phyloP scores from a whole-genome alignment of 805 yeast genomes.

The Wickerhamiella slavikovae region DNA sequence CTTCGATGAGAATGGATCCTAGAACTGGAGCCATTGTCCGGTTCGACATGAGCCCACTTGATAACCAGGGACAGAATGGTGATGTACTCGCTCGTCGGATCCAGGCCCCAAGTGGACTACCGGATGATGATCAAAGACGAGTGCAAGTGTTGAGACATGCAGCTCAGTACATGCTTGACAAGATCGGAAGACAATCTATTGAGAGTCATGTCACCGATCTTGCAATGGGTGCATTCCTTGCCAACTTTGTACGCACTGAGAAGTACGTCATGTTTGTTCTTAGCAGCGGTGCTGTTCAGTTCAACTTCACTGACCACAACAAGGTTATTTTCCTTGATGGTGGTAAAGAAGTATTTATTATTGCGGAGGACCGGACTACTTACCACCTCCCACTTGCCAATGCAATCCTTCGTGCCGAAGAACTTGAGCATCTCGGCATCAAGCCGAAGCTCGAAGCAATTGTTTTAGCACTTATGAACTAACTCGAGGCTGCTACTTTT shows the following conservation, averaged over 20 bases:
- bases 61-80: no score
- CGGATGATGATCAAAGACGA: conserved; percentile 28
- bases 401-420: conserved; percentile 3
- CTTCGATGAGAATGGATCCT: conserved; percentile 51
- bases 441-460: conserved; percentile 3
- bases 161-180: conserved; percentile 79
- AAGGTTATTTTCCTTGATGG: conserved; percentile 61
- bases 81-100: conserved; percentile 2
- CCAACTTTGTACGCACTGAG: conserved; percentile 62
- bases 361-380: conserved; percentile 21
- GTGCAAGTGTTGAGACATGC: conserved; percentile 75
- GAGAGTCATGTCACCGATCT: conserved; percentile 21
- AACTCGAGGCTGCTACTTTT: no score
- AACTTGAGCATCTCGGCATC: conserved; percentile 1
- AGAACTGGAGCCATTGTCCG: conserved; percentile 29
- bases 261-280: conserved; percentile 80
- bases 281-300: conserved; percentile 82
- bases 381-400: conserved; percentile 9
- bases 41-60: conserved; percentile 32
- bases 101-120: conserved; percentile 28
- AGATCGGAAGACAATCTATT: conserved; percentile 61
- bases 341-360: conserved; percentile 61
- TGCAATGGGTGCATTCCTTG: conserved; percentile 31
- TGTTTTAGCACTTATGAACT: conserved; percentile 2
- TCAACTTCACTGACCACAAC: conserved; percentile 89